Evolutionary conservation across 805 yeast species (phyloP), one percentile per base, ranked within the genome.

Genomic region (Danielozyma ontarioensis): DNA sequence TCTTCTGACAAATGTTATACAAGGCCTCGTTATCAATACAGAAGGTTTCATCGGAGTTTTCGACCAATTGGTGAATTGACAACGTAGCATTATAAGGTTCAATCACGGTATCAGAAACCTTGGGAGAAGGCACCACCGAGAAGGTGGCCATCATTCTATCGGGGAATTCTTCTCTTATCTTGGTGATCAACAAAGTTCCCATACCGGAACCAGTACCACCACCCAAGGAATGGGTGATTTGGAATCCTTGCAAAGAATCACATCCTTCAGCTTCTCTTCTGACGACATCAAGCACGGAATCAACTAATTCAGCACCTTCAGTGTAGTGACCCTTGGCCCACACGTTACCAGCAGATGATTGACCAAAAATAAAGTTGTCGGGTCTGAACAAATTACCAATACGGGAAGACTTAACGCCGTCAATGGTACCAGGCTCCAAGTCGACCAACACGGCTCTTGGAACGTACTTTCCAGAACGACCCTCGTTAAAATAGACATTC

Each of bases 251-350:
- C 50, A 88, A 73, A 41, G 94, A 82, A 59, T 88, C 96, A 61
- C 94, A 79, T 27, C 83, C 83, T 68, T 88, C 96, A 22, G 94
- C 95, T 64, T 88, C 96, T 62, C 96, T 81, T 68, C 96, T 80
- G 29, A 88, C 78, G 23, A 83, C 87, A 46, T 88, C 96, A 72
- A 88, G 64, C 14, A 88, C 95, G 16, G 87, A 76, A 54, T 88
- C 96, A 27, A 85, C 89, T 45, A 88, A 72, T 69, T 88, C 96
- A 4, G 96, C 95, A 50, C 96, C 96, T 63, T 88, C 96, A 25
- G 96, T 88, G 70, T 88, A 88, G 66, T 84, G 93, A 55, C 96
- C 96, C 62, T 87, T 88, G 35, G 96, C 96, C 96, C 96, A 88
- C 50, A 85, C 94, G 55, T 88, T 88, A 51, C 96, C 96, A 1